Evolutionary conservation across 1,284 basidiomycete genomes (phyloP), one percentile per base, ranked within the genome.

Genomic region (Moesziomyces aphidis): DNA sequence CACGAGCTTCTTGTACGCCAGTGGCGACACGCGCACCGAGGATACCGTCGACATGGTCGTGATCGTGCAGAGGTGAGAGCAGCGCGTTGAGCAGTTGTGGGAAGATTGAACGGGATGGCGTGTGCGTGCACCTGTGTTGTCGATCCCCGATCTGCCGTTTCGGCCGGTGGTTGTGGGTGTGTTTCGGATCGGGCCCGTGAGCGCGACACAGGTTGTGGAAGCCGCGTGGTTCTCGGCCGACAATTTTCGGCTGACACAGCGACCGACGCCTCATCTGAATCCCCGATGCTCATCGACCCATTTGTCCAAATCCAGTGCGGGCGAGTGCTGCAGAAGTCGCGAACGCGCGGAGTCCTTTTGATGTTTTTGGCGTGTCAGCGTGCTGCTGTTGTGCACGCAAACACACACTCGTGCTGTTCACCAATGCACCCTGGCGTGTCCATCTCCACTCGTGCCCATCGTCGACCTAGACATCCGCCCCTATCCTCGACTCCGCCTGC

Each of bases 1-100:
- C 21, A 76, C 24, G 43, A 76, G 61, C 55, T 68, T 76, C 53
- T 72, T 64, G 62, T 76, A 76, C 19, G 73, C 64, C 7, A 67
- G 50, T 28, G 63, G 63, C 19, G 59, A 66, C 43, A 75, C 50
- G 44, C 21, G 56, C n/a, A 51, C 54, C 13, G 57, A 43, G 3
- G 64, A 50, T 24, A 57, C 48, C 36, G 61, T 44, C 42, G 70
- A 66, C 70, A 67, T 70, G 23, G 15, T 50, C 5, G 4, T 2
- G 39, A 42, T 34, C 6, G 31, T 13, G 4, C 31, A 34, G 31
- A 13, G 31, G 31, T 23, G 45, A 13, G 6, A 19, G 11, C 4
- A 24, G 26, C n/a, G 43, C 26, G 15, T 26, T 47, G 31, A 22
- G 28, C 22, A 24, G n/a, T 28, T 6, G 23, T 34, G 31, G 31